Percentiles rank a stretch among this genome's conserved stretches.
These are phyloP conservation scores for Phytophthora pluvialis DNA, from an alignment of 352 stramenopile species.

Conservation along the genomic window DNA sequence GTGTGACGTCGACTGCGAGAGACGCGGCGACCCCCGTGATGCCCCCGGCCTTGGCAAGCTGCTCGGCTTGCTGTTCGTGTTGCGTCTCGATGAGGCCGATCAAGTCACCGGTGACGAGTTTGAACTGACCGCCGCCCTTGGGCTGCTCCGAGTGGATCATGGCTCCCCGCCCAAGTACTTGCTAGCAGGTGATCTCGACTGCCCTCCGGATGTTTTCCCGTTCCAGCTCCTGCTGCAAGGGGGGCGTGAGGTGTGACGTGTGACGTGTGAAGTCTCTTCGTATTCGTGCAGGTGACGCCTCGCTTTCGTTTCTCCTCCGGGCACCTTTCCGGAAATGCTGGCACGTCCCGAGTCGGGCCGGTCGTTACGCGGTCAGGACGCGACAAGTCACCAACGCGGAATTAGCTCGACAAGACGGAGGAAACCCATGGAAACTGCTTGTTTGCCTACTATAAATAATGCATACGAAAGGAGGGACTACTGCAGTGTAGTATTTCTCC, in stretches of 20 bases:
- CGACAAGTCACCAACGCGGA: conserved; percentile 8
- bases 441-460: background rate
- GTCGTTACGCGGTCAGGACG: conserved; percentile 32
- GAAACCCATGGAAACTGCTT: conserved; percentile 8
- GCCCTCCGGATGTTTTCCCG: background rate
- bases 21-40: conserved; percentile 60
- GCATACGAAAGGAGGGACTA: background rate
- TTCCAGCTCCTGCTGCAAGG: too few species aligned
- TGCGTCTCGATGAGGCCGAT: conserved; percentile 78
- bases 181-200: conserved; percentile 16
- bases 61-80: conserved; percentile 60
- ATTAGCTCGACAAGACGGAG: conserved; percentile 4
- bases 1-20: conserved; percentile 50
- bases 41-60: conserved; percentile 58
- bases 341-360: conserved; percentile 20
- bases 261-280: conserved; percentile 8
- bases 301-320: conserved; percentile 30
- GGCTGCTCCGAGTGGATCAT: conserved; percentile 46
- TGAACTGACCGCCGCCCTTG: conserved; percentile 43
- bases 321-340: conserved; percentile 43
- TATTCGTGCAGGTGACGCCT: conserved; percentile 10
- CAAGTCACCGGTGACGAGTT: conserved; percentile 57
- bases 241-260: background rate
- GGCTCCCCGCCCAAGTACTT: conserved; percentile 23
- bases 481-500: background rate